Base-by-base conservation (phyloP, 225 moss, liverwort and hornwort species). In the Sphagnum contortum region DNA sequence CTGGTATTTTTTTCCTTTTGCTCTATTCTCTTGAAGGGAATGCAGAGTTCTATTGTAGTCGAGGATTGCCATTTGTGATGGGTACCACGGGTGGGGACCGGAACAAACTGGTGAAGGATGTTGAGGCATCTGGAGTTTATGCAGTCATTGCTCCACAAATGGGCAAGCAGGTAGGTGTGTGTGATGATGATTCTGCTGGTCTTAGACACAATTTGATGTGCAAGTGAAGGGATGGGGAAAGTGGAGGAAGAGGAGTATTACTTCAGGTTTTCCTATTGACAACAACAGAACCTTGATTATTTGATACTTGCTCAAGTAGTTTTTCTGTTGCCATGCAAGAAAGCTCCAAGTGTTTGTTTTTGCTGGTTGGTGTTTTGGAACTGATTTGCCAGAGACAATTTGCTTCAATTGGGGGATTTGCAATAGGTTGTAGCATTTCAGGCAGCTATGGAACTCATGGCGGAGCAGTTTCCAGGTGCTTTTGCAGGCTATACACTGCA, bases 81-180 rank as follows among this genome's bases (percentile, higher is more conserved):
- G 92, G 96, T 64, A 98, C 96, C 63, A 90, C 96, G 45, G 92
- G 92, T 55, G 96, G 96, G 9, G 90, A 98, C 66, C 90, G 92
- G 62, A 79, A 71, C 57, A 92, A 87, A 80, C 79, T 98, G 10
- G 54, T 85, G 61, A 71, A 81, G 46, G 85, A 79, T 75, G 92
- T 90, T 48, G 50, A 78, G 13, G 73, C 63, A 29, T 73, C 92
- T 68, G 85, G 92, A 49, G 86, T 81, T 9, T 98, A 83, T 69
- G 82, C 92, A 53, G 85, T 98, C 55, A 92, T 98, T 50, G 86
- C 96, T 8, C 96, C 96, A 46, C 90, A 98, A 69, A 98, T 98
- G 96, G 96, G 96, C 65, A 98, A 98, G 83, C 92, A 92, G 85
- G 95, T 83, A 47, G 29, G 61, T 55, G 11, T 83, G 48, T 46